Evolutionary conservation across 2,329 filamentous ascomycete species (phyloP), one percentile per base, ranked within the genome.

Genomic region (Trichoderma hamatum): DNA sequence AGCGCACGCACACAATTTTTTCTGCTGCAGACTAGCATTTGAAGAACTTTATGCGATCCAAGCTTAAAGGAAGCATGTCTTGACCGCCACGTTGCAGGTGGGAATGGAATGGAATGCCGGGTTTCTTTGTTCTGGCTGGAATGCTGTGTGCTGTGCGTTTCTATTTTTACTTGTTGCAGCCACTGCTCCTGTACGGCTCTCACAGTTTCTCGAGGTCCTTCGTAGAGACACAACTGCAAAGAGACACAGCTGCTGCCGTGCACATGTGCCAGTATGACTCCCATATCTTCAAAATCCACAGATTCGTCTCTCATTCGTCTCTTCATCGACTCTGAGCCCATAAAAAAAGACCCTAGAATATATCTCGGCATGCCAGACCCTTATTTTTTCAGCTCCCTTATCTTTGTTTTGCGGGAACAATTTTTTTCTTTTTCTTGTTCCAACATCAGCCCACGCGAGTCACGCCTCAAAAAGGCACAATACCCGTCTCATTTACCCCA

Each of bases 301-400:
- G 6, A 7, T 43, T n/a, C 2, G 6, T 36, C 21, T 9, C 32
- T 28, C 34, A 28, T 24, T 24, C 24, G 21, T 2, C 19, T 13
- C 19, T 46, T 46, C 5, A n/a, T 2, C 19, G 24, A 9, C 46
- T 21, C 10, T 14, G 21, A 49, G 24, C 24, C 60, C 60, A 63
- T 52, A 63, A 63, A 52, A 64, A 19, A 64, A 26, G 21, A n/a
- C 21, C 36, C 46, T 64, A 54, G 32, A 64, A 64, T 26, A 54
- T 28, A 28, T 39, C 11, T 63, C 61, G 61, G 60, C 30, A 28
- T n/a, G 46, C 51, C 46, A 49, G 49, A 51, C 62, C n/a, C 11
- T 51, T 55, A 28, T 21, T 36, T 21, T 36, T 51, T 55, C 55
- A 65, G 49, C 60, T 43, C n/a, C 39, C 39, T 43, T 43, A 43